phyloP scores from a whole-genome alignment of 2,329 filamentous ascomycete genomes.

The Fusarium goolgardi region DNA sequence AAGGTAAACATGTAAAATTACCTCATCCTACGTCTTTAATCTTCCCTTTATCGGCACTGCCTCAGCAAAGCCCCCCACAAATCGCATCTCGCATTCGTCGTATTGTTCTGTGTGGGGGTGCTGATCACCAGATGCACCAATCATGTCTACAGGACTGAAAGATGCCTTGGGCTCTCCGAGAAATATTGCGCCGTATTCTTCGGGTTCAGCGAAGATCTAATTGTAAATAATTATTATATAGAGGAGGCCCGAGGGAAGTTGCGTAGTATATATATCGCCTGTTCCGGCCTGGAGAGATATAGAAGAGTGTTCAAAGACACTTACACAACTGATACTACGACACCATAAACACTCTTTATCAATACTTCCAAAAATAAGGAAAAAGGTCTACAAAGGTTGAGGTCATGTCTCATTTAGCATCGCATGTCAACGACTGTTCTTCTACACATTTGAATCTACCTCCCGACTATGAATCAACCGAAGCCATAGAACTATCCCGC shows the following conservation, averaged over 20 bases:
- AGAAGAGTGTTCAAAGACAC: neutral
- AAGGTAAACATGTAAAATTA: neutral
- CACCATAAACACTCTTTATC: neutral
- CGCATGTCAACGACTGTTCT: slow-evolving; percentile 17
- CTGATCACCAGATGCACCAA: slow-evolving; percentile 26
- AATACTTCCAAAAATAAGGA: no score
- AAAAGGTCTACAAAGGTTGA: slow-evolving; percentile 26
- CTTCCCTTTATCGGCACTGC: slow-evolving; percentile 22
- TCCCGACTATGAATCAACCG: slow-evolving; percentile 44
- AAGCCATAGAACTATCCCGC: slow-evolving; percentile 42
- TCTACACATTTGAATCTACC: slow-evolving; percentile 43
- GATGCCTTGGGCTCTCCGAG: slow-evolving; percentile 20
- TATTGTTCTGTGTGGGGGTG: slow-evolving; percentile 42
- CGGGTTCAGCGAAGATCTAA: slow-evolving; percentile 20
- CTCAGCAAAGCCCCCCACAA: slow-evolving; percentile 29
- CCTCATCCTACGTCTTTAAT: neutral
- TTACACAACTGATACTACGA: neutral
- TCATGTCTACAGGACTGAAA: slow-evolving; percentile 32
- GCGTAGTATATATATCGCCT: slow-evolving; percentile 22
- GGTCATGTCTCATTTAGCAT: slow-evolving; percentile 2
- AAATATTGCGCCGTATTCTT: slow-evolving; percentile 32
- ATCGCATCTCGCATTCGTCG: slow-evolving; percentile 49
- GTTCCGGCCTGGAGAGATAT: neutral
- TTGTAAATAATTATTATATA: neutral
- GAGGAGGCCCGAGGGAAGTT: neutral